Evolutionary conservation across 805 yeast genomes (phyloP).

Genomic region (Blastobotrys mokoenaii): DNA sequence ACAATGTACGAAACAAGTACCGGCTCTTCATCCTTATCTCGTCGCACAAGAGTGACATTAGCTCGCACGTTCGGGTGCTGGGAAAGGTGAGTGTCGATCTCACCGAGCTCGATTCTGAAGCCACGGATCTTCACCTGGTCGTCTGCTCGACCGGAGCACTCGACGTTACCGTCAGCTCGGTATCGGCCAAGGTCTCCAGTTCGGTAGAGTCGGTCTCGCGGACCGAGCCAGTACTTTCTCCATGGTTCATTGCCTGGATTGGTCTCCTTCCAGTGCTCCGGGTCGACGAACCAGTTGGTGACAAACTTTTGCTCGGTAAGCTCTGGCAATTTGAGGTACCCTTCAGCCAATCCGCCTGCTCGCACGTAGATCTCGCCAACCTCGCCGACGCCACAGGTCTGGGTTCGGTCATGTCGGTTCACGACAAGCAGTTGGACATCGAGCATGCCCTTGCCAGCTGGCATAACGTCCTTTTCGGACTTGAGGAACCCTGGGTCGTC

Average conservation of each 20-base stretch:
- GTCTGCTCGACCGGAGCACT: constrained; percentile 98
- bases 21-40: constrained; percentile 89
- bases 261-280: constrained; percentile 49
- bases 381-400: constrained; percentile 97
- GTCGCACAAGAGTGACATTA: constrained; percentile 82
- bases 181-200: constrained; percentile 98
- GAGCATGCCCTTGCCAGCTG: constrained; percentile 97
- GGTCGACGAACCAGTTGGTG: constrained; percentile 80
- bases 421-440: constrained; percentile 93
- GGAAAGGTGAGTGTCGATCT: constrained; percentile 93
- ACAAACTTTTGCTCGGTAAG: constrained; percentile 81
- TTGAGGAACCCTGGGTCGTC: constrained; percentile 66
- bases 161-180: constrained; percentile 94
- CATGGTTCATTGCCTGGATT: constrained; percentile 48
- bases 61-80: constrained; percentile 91
- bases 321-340: constrained; percentile 87
- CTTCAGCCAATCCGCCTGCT: constrained; percentile 97
- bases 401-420: constrained; percentile 78
- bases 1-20: constrained; percentile 86
- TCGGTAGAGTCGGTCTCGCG: constrained; percentile 90
- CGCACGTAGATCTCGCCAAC: constrained; percentile 98
- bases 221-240: constrained; percentile 83
- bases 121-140: constrained; percentile 98
- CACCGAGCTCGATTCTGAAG: constrained; percentile 96
- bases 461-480: constrained; percentile 88